Evolutionary conservation across 208 protist species (phyloP), one percentile per base, ranked within the genome.

Genomic region (Leptomonas seymouri): DNA sequence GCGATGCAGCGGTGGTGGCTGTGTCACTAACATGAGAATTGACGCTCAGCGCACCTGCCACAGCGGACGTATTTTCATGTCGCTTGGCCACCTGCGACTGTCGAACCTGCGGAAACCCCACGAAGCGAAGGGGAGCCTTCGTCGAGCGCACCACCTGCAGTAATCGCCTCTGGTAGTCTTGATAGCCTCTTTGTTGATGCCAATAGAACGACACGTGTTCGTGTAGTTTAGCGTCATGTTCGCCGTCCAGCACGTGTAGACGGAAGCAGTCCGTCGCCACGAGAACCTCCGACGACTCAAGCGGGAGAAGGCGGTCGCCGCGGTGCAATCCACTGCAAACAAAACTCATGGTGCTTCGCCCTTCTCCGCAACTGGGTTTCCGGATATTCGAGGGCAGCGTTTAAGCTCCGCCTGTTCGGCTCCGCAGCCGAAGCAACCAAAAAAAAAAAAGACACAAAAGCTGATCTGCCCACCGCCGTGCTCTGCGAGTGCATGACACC

Each of bases 291-390:
- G 60, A 50, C 9, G 76, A 77, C 44, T 86, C 80, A 18, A 91
- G 71, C 18, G 86, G 86, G 15, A 91, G 78, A 34, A 91, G 66
- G 20, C 86, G 76, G 42, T 86, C 78, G 36, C 78, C 80, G 30
- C 86, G 86, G 6, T 74, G 62, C 45, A 85, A 69, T 18, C 73
- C 78, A 15, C 64, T 69, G 36, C 76, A 82, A 39, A 75, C 70
- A 55, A 68, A 75, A 42, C 75, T 81, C 85, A 90, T 90, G 11
- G 0, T 42, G n/a, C 28, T 20, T 50, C 36, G 11, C 14, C 30
- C 34, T 39, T 39, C n/a, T n/a, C n/a, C n/a, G n/a, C n/a, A n/a
- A n/a, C n/a, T n/a, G n/a, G n/a, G n/a, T n/a, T n/a, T n/a, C n/a
- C n/a, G n/a, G n/a, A n/a, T n/a, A n/a, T n/a, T n/a, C n/a, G n/a